Evolutionary conservation across 768 basidiomycete genomes (phyloP), one percentile per base, ranked within the genome.

Genomic region (Boletus barrowsii): DNA sequence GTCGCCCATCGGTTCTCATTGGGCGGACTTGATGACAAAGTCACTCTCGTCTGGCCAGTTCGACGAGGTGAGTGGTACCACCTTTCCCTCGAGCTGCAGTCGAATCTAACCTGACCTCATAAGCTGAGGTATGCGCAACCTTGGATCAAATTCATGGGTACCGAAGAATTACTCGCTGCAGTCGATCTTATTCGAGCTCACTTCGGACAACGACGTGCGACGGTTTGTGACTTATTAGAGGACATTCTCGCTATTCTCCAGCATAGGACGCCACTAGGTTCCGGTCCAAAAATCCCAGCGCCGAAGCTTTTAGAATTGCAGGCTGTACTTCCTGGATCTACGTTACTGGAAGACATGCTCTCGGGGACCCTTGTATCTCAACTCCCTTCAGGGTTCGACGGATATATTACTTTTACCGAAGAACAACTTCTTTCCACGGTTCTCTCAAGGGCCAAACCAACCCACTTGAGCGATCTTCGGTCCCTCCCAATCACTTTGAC

Each of bases 81-180:
- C 26, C 29, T 35, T 44, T 17, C 10, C 4, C 5, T 36, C 10
- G 18, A 9, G 9, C 8, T 4, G 2, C 42, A 39, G 50, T 35
- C 4, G 39, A 14, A 51, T 44, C 20, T 58, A 39, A 53, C 24
- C 1, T 26, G 39, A 20, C n/a, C 26, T 10, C 26, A 53, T 30
- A 58, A 67, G 64, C 56, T 55, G 45, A 53, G n/a, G 11, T 33
- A 43, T 47, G 56, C 33, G 5, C 53, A 40, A 0, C 58, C 57
- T 14, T 91, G 88, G 88, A 71, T 87, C 41, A 75, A 72, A 39
- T 87, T 79, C 60, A 76, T 86, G 60, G 64, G 72, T 6, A 61
- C 68, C 3, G 59, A 69, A 3, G 75, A 76, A 15, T 63, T 83
- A 3, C 68, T 82, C 4, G 57, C 66, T 6, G 68, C 81, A 7